Evolutionary conservation across 305 asterid genomes (phyloP), one percentile per base, ranked within the genome.

Genomic region (Fraxinus sp.): DNA sequence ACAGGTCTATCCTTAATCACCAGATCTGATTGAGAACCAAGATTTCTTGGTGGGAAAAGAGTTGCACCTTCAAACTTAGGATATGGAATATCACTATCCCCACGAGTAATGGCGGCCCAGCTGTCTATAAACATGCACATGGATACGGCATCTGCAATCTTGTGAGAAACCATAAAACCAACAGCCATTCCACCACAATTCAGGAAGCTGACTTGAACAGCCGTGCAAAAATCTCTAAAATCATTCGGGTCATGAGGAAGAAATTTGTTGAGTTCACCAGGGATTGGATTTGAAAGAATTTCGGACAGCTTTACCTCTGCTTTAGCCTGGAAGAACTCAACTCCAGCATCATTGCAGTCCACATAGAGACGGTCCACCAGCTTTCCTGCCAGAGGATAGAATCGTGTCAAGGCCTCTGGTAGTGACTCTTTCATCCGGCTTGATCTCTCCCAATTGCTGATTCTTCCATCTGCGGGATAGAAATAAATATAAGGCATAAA

Each of bases 371-470:
- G 59, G 26, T 64, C 88, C 75, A 77, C 76, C 4, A 82, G 80
- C 59, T 87, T 85, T 22, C 90, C 90, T 0, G 86, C 85, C 9
- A 89, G 80, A 14, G 90, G 92, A 76, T 87, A 86, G 37, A 77
- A 86, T 10, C 3, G 41, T 0, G 88, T 43, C 4, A 89, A 83
- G 77, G 32, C 75, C 36, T 59, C 37, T 5, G 92, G 87, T 1
- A 89, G 41, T 0, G 89, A 89, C 14, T 35, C 32, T 41, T 86
- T 87, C 6, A 87, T 79, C 22, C 24, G 39, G 68, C 35, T 57
- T 22, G 83, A 82, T 72, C 71, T 72, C 36, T 78, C 18, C 0
- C 79, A 18, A 43, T 66, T 84, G 24, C 83, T 3, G 4, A 82
- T 2, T 4, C n/a, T 39, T 68, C 43, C 10, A 7, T 80, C 49